A percentile compares a stretch with the other conserved stretches of the same genome.
phyloP scores from a whole-genome alignment of 306 rosid species.

The Ochetophila trinervis region DNA sequence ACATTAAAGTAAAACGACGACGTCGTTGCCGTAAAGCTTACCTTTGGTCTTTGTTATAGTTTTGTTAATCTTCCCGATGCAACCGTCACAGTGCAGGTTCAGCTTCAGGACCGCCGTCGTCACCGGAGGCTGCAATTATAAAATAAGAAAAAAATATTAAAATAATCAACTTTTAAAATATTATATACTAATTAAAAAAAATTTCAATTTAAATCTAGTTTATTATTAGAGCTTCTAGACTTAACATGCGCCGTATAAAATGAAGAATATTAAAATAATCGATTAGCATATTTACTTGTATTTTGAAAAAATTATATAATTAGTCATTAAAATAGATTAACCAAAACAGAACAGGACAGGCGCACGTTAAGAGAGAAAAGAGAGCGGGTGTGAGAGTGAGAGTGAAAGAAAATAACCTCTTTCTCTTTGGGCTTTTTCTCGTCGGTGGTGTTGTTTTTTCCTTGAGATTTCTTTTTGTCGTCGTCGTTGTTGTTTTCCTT shows the following conservation, averaged over 20 bases:
- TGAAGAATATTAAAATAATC: too few relatives aligned
- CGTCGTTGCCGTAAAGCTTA: constrained; percentile 3
- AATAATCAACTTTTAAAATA: not conserved
- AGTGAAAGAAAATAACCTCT: constrained; percentile 40
- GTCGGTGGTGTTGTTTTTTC: constrained; percentile 38
- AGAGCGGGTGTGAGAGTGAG: not conserved
- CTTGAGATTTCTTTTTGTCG: constrained; percentile 30
- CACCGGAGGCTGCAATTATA: constrained; percentile 44
- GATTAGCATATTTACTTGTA: too few relatives aligned
- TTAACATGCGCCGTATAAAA: too few relatives aligned
- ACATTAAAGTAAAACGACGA: constrained; percentile 1
- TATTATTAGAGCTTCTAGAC: too few relatives aligned
- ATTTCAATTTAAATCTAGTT: too few relatives aligned
- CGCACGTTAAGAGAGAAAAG: constrained; percentile 20
- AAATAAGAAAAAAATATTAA: not conserved
- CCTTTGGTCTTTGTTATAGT: constrained; percentile 49
- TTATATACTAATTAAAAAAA: not conserved
- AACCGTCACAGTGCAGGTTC: constrained; percentile 62
- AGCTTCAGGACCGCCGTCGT: constrained; percentile 65
- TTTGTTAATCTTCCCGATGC: constrained; percentile 44
- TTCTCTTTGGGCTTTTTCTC: constrained; percentile 34
- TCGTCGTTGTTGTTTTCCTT: constrained; percentile 41
- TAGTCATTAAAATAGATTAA: too few relatives aligned
- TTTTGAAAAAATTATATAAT: too few relatives aligned
- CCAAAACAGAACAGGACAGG: not conserved